Evolutionary conservation across 2,329 filamentous ascomycete genomes (phyloP).

Genomic region (Fusarium gaditjirri): DNA sequence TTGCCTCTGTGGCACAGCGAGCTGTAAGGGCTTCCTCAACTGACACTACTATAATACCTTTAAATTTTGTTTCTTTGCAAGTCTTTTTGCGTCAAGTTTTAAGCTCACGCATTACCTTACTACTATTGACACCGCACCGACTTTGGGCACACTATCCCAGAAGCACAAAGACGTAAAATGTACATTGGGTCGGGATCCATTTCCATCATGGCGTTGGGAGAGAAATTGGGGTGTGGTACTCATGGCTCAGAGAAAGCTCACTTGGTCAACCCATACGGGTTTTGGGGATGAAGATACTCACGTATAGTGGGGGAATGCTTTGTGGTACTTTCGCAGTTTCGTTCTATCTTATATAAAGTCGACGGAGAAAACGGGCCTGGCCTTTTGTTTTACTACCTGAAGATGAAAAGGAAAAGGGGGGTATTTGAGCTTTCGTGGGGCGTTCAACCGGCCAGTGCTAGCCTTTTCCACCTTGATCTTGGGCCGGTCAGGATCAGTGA

Average conservation of each 20-base stretch:
- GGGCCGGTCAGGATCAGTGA: constrained; percentile 7
- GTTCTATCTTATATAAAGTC: constrained; percentile 3
- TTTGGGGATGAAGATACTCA: neutral
- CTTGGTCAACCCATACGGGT: constrained; percentile 20
- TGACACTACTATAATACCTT: constrained; percentile 57
- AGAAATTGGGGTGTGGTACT: neutral
- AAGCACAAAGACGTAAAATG: constrained; percentile 21
- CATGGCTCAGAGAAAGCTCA: constrained; percentile 10
- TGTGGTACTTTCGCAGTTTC: constrained; percentile 4
- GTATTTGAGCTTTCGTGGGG: constrained; percentile 33
- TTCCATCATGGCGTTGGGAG: constrained; percentile 37
- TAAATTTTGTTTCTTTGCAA: constrained; percentile 20
- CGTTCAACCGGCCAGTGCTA: constrained; percentile 42
- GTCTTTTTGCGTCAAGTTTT: neutral
- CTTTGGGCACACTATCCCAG: constrained; percentile 15
- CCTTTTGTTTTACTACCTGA: constrained; percentile 20
- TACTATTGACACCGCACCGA: neutral
- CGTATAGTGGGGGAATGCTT: neutral
- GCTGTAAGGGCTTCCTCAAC: constrained; percentile 99
- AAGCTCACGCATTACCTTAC: constrained; percentile 9
- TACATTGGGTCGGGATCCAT: constrained; percentile 32
- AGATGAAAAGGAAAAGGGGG: constrained; percentile 10
- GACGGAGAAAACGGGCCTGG: constrained; percentile 8
- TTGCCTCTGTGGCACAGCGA: constrained; percentile 93
- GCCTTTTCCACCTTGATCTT: constrained; percentile 13